phyloP scores from a whole-genome alignment of 306 rosid genomes.

The Citrullus mucosospermus region DNA sequence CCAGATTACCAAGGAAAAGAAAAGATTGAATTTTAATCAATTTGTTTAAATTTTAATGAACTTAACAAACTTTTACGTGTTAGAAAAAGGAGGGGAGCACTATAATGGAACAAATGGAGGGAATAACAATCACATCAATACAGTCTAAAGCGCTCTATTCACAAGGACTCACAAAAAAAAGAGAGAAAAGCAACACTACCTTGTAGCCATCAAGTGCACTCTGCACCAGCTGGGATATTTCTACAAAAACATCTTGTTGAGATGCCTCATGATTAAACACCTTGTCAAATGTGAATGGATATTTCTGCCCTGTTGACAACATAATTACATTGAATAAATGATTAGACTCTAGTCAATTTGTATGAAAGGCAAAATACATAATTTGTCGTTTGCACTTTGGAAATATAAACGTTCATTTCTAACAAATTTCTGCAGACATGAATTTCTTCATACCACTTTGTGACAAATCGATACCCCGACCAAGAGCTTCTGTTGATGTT shows the following conservation, averaged over 20 bases:
- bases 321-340: not conserved
- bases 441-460: constrained; percentile 49
- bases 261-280: constrained; percentile 75
- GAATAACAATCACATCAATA: not conserved
- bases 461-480: constrained; percentile 66
- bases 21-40: not conserved
- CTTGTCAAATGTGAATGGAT: constrained; percentile 83
- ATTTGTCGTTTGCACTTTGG: not conserved
- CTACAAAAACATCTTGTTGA: constrained; percentile 73
- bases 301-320: constrained; percentile 56
- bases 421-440: not conserved
- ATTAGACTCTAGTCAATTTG: not conserved
- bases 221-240: constrained; percentile 87
- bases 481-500: constrained; percentile 64
- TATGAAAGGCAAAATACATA: not conserved
- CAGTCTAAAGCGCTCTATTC: not conserved
- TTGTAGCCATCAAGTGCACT: constrained; percentile 98
- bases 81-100: not conserved
- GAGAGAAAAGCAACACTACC: constrained; percentile 28
- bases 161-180: not conserved
- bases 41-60: not conserved
- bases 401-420: not conserved
- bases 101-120: not conserved
- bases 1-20: not conserved
- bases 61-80: not conserved